Percentiles rank a stretch among this genome's conserved stretches.
These are phyloP conservation scores for Crithidia bombi DNA, from an alignment of 208 protist genomes.

Conservation along the genomic window DNA sequence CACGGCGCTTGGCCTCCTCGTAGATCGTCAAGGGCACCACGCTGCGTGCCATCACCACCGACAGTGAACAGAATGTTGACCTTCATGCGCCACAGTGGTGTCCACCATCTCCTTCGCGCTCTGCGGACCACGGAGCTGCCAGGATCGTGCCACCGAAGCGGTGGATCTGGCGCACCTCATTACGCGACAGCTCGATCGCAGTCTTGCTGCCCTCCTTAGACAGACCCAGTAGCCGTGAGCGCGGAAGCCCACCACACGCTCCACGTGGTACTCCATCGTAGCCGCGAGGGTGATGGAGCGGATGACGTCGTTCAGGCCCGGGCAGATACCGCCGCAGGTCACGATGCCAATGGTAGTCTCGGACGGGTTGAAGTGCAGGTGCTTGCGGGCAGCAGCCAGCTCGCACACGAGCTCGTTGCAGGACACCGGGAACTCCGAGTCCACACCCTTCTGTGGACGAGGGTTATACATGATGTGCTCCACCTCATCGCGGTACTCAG, in stretches of 20 bases:
- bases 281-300: conserved; percentile 88
- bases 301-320: conserved; percentile 96
- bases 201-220: conserved; percentile 88
- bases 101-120: conserved; percentile 91
- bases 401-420: conserved; percentile 70
- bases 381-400: conserved; percentile 79
- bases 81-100: conserved; percentile 76
- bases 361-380: conserved; percentile 90
- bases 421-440: conserved; percentile 72
- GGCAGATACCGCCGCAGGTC: conserved; percentile 96
- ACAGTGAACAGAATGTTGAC: conserved; percentile 94
- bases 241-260: conserved; percentile 91
- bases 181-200: conserved; percentile 84
- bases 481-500: conserved; percentile 79
- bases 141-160: conserved; percentile 93
- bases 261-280: conserved; percentile 73
- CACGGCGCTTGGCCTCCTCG: conserved; percentile 81
- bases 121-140: conserved; percentile 92
- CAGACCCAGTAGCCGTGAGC: conserved; percentile 94
- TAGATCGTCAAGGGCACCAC: conserved; percentile 82
- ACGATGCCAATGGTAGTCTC: conserved; percentile 93
- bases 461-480: conserved; percentile 92
- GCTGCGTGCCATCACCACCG: conserved; percentile 95
- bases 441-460: conserved; percentile 57
- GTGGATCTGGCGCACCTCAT: conserved; percentile 89